phyloP scores from a whole-genome alignment of 1,284 basidiomycete species.

The Austroboletus rostrupii region DNA sequence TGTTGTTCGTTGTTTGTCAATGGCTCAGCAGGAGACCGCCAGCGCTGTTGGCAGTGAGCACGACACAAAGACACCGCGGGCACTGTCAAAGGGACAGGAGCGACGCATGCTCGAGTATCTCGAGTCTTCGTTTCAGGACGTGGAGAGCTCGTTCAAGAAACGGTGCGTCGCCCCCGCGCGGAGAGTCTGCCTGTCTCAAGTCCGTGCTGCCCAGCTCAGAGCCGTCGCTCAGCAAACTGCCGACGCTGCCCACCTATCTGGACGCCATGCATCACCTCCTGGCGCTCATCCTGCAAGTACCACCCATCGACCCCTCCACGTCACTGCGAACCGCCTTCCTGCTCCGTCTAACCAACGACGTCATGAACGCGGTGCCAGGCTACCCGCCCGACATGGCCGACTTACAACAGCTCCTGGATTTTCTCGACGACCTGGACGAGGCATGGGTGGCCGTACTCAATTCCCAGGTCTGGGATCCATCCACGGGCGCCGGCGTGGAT shows the following conservation, averaged over 20 bases:
- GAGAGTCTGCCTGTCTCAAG: neutral
- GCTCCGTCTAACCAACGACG: slow-evolving; percentile 66
- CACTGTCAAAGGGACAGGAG: slow-evolving; percentile 53
- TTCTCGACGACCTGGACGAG: slow-evolving; percentile 65
- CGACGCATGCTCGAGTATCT: slow-evolving; percentile 58
- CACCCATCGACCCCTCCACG: slow-evolving; percentile 63
- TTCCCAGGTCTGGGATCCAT: slow-evolving; percentile 60
- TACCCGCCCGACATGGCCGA: slow-evolving; percentile 45
- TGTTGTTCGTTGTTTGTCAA: slow-evolving; percentile 15
- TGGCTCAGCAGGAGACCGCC: neutral
- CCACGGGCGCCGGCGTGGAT: slow-evolving; percentile 43
- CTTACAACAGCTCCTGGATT: slow-evolving; percentile 53
- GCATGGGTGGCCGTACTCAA: slow-evolving; percentile 65
- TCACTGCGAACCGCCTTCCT: slow-evolving; percentile 60
- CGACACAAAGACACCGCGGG: slow-evolving; percentile 1
- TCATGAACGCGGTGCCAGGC: slow-evolving; percentile 53
- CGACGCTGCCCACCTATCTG: slow-evolving; percentile 56
- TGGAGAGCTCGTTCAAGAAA: slow-evolving; percentile 67
- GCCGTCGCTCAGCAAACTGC: slow-evolving; percentile 39
- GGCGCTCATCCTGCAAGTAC: slow-evolving; percentile 63
- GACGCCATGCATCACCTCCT: slow-evolving; percentile 51
- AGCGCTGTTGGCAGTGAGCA: neutral
- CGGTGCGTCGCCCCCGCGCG: slow-evolving; percentile 42
- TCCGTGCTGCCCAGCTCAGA: slow-evolving; percentile 40
- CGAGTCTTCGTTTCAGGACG: slow-evolving; percentile 58